These are phyloP conservation scores for Suhomyces prunicola DNA, from an alignment of 805 yeast species.

Conservation along the genomic window DNA sequence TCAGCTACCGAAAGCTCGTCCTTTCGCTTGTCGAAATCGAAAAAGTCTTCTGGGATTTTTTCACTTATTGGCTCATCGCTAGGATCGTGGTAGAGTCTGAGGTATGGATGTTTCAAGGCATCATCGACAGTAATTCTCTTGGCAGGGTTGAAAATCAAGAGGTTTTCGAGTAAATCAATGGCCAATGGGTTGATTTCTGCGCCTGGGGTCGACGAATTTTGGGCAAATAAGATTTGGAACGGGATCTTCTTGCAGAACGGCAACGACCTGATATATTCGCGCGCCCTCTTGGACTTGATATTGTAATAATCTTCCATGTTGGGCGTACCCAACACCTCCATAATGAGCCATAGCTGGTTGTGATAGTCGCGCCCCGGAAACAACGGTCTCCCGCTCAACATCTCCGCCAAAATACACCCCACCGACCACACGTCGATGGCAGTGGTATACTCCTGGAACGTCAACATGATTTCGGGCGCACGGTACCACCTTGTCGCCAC, in stretches of 20 bases:
- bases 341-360: slow-evolving; percentile 80
- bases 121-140: slow-evolving; percentile 71
- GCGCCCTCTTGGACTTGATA: slow-evolving; percentile 77
- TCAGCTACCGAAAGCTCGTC: slow-evolving; percentile 75
- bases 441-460: slow-evolving; percentile 87
- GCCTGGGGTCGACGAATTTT: slow-evolving; percentile 3
- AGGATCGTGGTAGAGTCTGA: slow-evolving; percentile 89
- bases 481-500: slow-evolving; percentile 98
- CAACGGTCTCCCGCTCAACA: slow-evolving; percentile 79
- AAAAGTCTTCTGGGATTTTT: slow-evolving; percentile 81
- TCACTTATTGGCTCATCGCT: slow-evolving; percentile 86
- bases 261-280: slow-evolving; percentile 78
- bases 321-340: slow-evolving; percentile 88
- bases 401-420: slow-evolving; percentile 92
- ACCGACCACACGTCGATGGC: slow-evolving; percentile 97
- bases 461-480: slow-evolving; percentile 96
- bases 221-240: slow-evolving; percentile 42
- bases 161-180: slow-evolving; percentile 58
- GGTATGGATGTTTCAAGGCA: slow-evolving; percentile 82
- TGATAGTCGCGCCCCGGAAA: slow-evolving; percentile 95
- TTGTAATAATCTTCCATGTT: slow-evolving; percentile 70
- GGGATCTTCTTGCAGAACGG: slow-evolving; percentile 68
- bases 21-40: slow-evolving; percentile 82
- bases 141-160: slow-evolving; percentile 69
- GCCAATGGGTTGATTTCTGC: slow-evolving; percentile 37